Evolutionary conservation across 768 basidiomycete genomes (phyloP), one percentile per base, ranked within the genome.

Genomic region (Pleurotus giganteus): DNA sequence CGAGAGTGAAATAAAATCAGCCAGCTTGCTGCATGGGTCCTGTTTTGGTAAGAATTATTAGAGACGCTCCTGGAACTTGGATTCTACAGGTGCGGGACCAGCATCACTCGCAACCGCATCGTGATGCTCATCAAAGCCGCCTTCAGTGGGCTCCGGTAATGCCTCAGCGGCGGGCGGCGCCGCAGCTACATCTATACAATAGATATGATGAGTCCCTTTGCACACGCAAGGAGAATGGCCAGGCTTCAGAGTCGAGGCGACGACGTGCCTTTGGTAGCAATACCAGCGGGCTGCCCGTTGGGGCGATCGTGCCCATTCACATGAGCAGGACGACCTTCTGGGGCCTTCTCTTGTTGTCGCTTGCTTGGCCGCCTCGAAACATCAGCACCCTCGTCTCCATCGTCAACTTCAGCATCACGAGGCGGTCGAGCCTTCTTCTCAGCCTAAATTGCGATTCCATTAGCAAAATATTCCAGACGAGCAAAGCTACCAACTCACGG

Each of bases 261-360:
- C 15, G 24, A 47, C 46, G 12, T 17, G 15, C 46, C 46, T 15
- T 47, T 47, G 29, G 29, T 26, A 15, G 46, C 26, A 13, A 29
- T 13, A 8, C 46, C 31, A 37, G 11, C 4, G n/a, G 15, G 19
- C 26, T 9, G 21, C 2, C n/a, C 32, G 19, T 2, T 12, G 12
- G 15, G 11, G 15, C 34, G 15, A 11, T 2, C 17, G 24, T 41
- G 47, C 23, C 7, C 58, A 46, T 59, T 31, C 13, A 31, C 58
- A 55, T 70, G 77, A 9, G 75, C 77, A 8, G 58, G 39, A 17
- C 76, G 75, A 4, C 81, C 82, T 63, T 85, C 86, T 0, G 88
- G 85, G 8, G 88, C 85, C 70, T 89, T 89, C 66, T 88, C 89
- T 69, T 82, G 78, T 63, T 82, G 84, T 43, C 89, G 81, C 61